These are phyloP conservation scores for Dittrichia graveolens DNA, from an alignment of 129 eudicot genomes.

Conservation along the genomic window DNA sequence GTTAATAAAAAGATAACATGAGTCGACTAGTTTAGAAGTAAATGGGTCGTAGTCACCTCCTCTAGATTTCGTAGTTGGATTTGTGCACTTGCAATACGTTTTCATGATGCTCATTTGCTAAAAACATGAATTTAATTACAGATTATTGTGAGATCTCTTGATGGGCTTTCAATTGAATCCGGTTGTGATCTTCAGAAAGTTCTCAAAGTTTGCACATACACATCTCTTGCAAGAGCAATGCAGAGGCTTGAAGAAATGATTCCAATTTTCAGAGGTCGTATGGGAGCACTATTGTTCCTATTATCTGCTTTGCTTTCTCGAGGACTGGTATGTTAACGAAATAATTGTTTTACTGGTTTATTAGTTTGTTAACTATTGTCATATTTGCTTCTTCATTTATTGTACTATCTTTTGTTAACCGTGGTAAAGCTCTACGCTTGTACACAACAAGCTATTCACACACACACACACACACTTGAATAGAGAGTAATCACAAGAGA, in stretches of 20 bases:
- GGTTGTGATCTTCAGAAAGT: constrained; percentile 69
- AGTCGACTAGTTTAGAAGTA: neutral
- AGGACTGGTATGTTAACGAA: constrained; percentile 70
- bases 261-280: constrained; percentile 83
- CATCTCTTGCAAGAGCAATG: constrained; percentile 55
- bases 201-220: constrained; percentile 60
- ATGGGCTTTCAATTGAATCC: constrained; percentile 79
- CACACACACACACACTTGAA: no score
- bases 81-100: neutral
- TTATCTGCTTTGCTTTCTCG: constrained; percentile 95
- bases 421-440: no score
- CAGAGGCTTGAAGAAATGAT: constrained; percentile 74
- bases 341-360: neutral
- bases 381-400: constrained; percentile 2
- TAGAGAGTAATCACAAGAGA: no score
- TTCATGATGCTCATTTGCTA: constrained; percentile 13
- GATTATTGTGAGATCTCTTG: constrained; percentile 74
- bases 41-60: neutral
- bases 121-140: constrained; percentile 30
- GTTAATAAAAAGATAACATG: neutral
- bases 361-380: neutral
- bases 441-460: no score
- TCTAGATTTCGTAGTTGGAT: neutral
- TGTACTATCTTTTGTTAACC: neutral
- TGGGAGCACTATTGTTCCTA: constrained; percentile 91